phyloP scores from a whole-genome alignment of 768 basidiomycete species.

The Rhodotorula kratochvilovae region DNA sequence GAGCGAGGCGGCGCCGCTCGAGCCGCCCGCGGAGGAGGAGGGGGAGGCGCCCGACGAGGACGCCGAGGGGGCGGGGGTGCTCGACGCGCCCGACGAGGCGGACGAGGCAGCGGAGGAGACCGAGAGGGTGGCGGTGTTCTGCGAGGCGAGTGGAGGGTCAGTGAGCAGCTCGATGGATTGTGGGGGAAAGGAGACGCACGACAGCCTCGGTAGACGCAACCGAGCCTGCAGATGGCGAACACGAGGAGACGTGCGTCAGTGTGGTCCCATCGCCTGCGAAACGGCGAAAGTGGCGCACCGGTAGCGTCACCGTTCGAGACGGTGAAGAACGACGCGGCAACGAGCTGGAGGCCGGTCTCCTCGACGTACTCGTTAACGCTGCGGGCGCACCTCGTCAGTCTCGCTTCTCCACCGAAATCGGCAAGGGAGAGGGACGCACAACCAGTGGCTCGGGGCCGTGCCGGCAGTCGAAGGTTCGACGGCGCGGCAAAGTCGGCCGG shows the following conservation, averaged over 20 bases:
- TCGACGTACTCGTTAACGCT: slow-evolving; percentile 27
- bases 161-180: neutral
- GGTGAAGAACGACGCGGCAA: slow-evolving; percentile 38
- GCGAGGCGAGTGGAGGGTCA: neutral
- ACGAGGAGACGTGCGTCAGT: neutral
- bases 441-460: slow-evolving; percentile 27
- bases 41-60: neutral
- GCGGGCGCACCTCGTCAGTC: neutral
- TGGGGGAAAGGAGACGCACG: slow-evolving; percentile 1
- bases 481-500: slow-evolving; percentile 38
- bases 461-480: slow-evolving; percentile 25
- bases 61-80: neutral
- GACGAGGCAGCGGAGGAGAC: slow-evolving; percentile 4
- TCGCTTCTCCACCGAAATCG: neutral
- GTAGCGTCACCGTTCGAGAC: slow-evolving; percentile 29
- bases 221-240: neutral
- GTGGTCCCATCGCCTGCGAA: neutral
- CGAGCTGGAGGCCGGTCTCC: slow-evolving; percentile 27
- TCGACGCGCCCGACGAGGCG: neutral
- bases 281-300: neutral
- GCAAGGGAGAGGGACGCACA: neutral
- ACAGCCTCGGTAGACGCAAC: slow-evolving; percentile 31
- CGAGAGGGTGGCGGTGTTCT: slow-evolving; percentile 31
- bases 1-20: slow-evolving; percentile 1
- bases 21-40: neutral